A percentile compares a stretch with the other conserved stretches of the same genome.
phyloP scores from a whole-genome alignment of 2,329 filamentous ascomycete genomes.

The Fusarium nodosum region DNA sequence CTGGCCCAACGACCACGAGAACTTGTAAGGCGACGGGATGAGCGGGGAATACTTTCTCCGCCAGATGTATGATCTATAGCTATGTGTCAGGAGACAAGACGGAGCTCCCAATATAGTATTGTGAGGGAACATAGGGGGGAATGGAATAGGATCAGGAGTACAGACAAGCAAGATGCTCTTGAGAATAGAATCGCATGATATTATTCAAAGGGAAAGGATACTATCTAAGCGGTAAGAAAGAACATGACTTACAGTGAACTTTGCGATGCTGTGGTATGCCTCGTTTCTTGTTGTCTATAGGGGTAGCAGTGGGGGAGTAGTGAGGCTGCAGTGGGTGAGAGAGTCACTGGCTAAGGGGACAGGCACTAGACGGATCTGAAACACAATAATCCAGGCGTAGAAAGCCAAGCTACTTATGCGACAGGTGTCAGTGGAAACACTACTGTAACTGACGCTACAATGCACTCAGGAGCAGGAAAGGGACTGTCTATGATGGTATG shows the following conservation, averaged over 20 bases:
- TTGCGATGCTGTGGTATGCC: conserved; percentile 3
- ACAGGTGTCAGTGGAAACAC: conserved; percentile 4
- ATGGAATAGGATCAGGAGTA: background rate
- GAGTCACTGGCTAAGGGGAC: background rate
- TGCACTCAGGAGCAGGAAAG: background rate
- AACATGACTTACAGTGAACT: background rate
- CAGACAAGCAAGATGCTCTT: background rate
- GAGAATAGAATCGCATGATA: background rate
- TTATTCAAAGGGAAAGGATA: background rate
- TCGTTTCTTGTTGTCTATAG: conserved; percentile 12
- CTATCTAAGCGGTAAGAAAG: background rate
- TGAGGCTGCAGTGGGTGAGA: conserved; percentile 10
- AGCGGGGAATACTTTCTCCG: background rate
- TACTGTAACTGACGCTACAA: background rate
- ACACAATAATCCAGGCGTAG: conserved; percentile 9
- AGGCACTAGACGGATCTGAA: conserved; percentile 2
- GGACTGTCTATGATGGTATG: background rate
- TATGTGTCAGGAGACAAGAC: background rate
- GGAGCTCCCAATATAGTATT: conserved; percentile 4
- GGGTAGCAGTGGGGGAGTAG: background rate
- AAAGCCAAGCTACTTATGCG: background rate
- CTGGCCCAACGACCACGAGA: background rate
- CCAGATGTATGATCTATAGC: background rate
- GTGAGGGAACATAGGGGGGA: conserved; percentile 5
- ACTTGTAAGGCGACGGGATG: background rate